Percentiles rank a stretch among this genome's conserved stretches.
Evolutionary conservation across 2,329 filamentous ascomycete species (phyloP).

Genomic region (Aspergillus intermedius): DNA sequence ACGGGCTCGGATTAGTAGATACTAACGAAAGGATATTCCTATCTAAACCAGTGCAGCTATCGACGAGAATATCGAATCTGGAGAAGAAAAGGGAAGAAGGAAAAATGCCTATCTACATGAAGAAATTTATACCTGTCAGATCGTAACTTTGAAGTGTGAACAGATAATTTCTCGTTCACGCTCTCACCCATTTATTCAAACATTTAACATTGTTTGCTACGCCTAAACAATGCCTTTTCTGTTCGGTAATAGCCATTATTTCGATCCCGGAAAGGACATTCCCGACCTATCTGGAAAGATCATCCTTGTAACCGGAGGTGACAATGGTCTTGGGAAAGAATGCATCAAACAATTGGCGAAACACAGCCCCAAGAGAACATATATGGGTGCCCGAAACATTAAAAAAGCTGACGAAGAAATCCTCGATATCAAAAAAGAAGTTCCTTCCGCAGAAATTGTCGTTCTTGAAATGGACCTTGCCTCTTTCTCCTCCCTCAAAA

Average conservation of each 20-base stretch:
- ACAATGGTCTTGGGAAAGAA: slow-evolving; percentile 43
- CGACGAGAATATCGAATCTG: too few species aligned
- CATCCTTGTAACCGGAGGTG: slow-evolving; percentile 42
- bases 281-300: slow-evolving; percentile 36
- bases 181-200: too few species aligned
- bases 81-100: too few species aligned
- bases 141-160: too few species aligned
- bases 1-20: too few species aligned
- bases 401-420: slow-evolving; percentile 7
- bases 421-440: neutral
- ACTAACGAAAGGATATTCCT: too few species aligned
- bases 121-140: too few species aligned
- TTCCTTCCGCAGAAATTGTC: neutral
- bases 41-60: too few species aligned
- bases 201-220: too few species aligned
- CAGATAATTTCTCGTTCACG: too few species aligned
- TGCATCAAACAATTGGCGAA: slow-evolving; percentile 23
- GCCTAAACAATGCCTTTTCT: neutral
- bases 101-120: too few species aligned
- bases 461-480: slow-evolving; percentile 10
- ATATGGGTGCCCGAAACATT: slow-evolving; percentile 3
- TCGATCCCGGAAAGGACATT: slow-evolving; percentile 23
- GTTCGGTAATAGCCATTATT: neutral
- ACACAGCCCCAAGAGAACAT: slow-evolving; percentile 5
- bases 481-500: slow-evolving; percentile 13